Evolutionary conservation across 1,284 basidiomycete genomes (phyloP), one percentile per base, ranked within the genome.

Genomic region (Marasmius fiardii): DNA sequence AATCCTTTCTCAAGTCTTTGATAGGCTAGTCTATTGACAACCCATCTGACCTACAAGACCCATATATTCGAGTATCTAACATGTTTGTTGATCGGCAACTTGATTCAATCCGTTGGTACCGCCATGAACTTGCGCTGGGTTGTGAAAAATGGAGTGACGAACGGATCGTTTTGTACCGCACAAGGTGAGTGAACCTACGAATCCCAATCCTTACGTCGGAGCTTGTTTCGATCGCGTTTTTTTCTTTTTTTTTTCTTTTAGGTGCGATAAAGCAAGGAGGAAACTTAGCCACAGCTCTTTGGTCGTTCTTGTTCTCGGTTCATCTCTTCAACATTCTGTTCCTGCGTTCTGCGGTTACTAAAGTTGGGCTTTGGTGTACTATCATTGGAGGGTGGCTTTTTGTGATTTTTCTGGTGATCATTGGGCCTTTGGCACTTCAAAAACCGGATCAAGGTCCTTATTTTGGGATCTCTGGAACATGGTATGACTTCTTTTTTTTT

Each of bases 241-340:
- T n/a, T n/a, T n/a, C n/a, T n/a, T n/a, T n/a, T 20, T 21, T 28
- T 6, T 11, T 44, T 26, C 55, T 4, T 24, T 6, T 49, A 70
- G 68, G 63, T 14, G 72, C 65, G 3, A 62, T 76, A 24, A 78
- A 77, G 59, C 74, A 78, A 51, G 68, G 69, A 0, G 77, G 76
- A 2, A 78, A 78, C 51, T 66, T 78, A 11, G 74, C 71, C 1
- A 74, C 70, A 5, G 75, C 77, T 1, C 43, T 78, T 44, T 67
- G 65, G 64, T 73, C 74, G 0, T 72, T 76, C 57, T 60, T 69
- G 16, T 66, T 78, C 5, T 65, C 77, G 0, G 43, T 73, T 12
- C 75, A 77, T 52, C 67, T 75, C 2, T 79, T 79, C 65, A 69
- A 69, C 55, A 62, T 77, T 7, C 64, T 79, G 2, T 79, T 78